Evolutionary conservation across 2,329 filamentous ascomycete genomes (phyloP), one percentile per base, ranked within the genome.

Genomic region (Acrocalymma vagum): DNA sequence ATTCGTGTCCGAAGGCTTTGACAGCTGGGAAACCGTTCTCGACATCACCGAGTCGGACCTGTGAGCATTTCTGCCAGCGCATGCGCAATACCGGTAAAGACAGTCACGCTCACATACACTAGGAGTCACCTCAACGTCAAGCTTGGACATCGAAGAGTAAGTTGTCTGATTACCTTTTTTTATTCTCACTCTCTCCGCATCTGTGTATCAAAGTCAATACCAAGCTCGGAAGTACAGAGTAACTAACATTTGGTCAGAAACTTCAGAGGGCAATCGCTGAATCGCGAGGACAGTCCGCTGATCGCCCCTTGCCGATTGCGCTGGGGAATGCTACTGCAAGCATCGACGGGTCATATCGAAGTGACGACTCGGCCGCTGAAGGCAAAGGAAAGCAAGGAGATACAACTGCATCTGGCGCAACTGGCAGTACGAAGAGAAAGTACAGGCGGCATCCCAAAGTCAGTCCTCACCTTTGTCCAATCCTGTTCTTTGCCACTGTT

Each of bases 21-120:
- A 94, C 67, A 84, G 85, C 9, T 93, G 89, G 89, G 87, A 90
- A 22, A 91, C 86, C 1, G 85, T 93, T 39, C 76, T 91, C 34
- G 88, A 93, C 62, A 91, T 94, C 38, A 90, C 88, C 46, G 89
- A 93, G 69, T 88, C 87, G 16, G 89, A 94, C 61, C 77, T 94
- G 86, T 90, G 70, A 66, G 84, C 35, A 3, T 7, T 11, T 14
- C 31, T 72, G 15, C 9, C 14, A 20, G 25, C 26, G 26, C 29
- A 30, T 29, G 30, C 15, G 11, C n/a, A n/a, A n/a, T n/a, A n/a
- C n/a, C n/a, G n/a, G n/a, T n/a, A n/a, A n/a, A n/a, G 27, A 21
- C 10, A 27, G 24, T 18, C 25, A 33, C 38, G 43, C 49, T 53
- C 30, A 60, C 48, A 47, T 5, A 17, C 13, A 38, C 28, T 43